Evolutionary conservation across 192 early-diverging fungal species (phyloP).

Genomic region (Backusella sp.): DNA sequence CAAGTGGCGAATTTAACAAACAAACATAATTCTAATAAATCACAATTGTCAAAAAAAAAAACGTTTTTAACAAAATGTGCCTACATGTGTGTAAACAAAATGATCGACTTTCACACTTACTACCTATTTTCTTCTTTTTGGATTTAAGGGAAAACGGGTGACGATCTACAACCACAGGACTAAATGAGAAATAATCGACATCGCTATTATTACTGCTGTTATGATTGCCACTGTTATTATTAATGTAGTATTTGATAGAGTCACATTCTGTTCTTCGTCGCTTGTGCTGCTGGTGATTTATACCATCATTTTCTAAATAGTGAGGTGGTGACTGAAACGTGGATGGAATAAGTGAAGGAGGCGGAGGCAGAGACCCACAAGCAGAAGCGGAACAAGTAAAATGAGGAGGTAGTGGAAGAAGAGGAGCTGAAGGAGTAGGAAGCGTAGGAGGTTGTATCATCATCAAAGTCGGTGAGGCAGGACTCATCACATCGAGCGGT

Average conservation of each 20-base stretch:
- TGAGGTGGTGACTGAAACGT: neutral
- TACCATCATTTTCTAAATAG: neutral
- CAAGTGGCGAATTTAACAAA: constrained; percentile 57
- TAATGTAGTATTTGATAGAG: neutral
- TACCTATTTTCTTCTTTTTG: constrained; percentile 28
- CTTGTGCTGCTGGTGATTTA: neutral
- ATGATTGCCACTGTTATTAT: neutral
- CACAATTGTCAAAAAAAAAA: neutral
- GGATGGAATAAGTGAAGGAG: neutral
- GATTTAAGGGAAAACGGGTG: constrained; percentile 52
- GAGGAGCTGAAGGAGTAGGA: neutral
- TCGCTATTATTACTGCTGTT: neutral
- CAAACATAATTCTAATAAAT: constrained; percentile 45
- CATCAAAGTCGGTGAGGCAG: neutral
- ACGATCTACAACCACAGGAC: constrained; percentile 55
- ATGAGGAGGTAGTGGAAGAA: neutral
- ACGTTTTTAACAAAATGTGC: neutral
- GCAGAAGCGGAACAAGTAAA: neutral
- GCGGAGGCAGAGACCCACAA: neutral
- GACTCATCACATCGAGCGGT: neutral
- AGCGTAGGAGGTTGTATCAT: neutral
- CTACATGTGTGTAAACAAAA: neutral
- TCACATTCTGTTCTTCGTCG: neutral
- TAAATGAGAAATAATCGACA: neutral
- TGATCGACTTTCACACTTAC: constrained; percentile 19